These are phyloP conservation scores for Mycosarcoma mackinlayi DNA, from an alignment of 1,284 basidiomycete genomes.

Conservation along the genomic window DNA sequence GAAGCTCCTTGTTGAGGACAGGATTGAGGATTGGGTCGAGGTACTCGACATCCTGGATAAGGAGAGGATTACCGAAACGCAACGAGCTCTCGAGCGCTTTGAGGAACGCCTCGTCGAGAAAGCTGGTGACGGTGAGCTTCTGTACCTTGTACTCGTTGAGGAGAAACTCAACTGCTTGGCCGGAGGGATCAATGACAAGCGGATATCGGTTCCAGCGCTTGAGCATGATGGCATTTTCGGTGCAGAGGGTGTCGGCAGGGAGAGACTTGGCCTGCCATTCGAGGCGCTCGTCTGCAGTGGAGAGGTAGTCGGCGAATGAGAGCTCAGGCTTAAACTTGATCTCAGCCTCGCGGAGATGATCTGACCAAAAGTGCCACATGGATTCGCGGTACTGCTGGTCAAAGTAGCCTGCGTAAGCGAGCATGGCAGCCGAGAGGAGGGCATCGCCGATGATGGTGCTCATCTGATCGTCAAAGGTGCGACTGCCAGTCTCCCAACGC, in stretches of 20 bases:
- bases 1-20: slow-evolving; percentile 95
- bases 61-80: slow-evolving; percentile 95
- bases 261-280: slow-evolving; percentile 95
- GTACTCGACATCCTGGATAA: slow-evolving; percentile 98
- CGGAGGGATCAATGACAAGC: slow-evolving; percentile 96
- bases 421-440: slow-evolving; percentile 92
- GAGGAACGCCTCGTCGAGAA: slow-evolving; percentile 97
- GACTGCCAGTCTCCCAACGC: slow-evolving; percentile 94
- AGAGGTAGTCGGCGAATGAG: slow-evolving; percentile 93
- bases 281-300: slow-evolving; percentile 94
- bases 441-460: slow-evolving; percentile 98
- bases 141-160: slow-evolving; percentile 94
- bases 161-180: slow-evolving; percentile 95
- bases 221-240: slow-evolving; percentile 96
- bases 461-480: slow-evolving; percentile 97
- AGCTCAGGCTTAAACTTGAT: slow-evolving; percentile 93
- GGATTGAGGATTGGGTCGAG: slow-evolving; percentile 98
- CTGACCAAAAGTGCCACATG: slow-evolving; percentile 96
- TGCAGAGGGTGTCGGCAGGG: slow-evolving; percentile 93
- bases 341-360: slow-evolving; percentile 86
- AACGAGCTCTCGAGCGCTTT: slow-evolving; percentile 98
- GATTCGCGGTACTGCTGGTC: slow-evolving; percentile 97
- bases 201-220: slow-evolving; percentile 98
- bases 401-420: slow-evolving; percentile 98
- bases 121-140: slow-evolving; percentile 97